A percentile compares a stretch with the other conserved stretches of the same genome.
phyloP scores from a whole-genome alignment of 163 green algal genomes.

The Trebouxiophyceae sp. region DNA sequence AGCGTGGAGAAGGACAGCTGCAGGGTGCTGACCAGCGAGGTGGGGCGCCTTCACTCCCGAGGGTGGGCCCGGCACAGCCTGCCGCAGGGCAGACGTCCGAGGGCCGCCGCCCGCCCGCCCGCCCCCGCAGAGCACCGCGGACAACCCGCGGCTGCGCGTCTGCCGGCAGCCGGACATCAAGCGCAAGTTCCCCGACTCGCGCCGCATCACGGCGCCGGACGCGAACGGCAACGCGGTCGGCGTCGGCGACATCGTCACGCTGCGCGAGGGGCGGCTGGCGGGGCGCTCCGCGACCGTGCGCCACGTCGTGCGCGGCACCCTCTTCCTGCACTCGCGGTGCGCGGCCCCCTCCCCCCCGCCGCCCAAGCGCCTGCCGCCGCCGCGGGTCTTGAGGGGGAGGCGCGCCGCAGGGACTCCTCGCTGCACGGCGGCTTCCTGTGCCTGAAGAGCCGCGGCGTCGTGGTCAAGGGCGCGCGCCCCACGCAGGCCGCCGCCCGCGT shows the following conservation, averaged over 20 bases:
- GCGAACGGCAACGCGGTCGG: slow-evolving; percentile 10
- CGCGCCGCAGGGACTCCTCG: slow-evolving; percentile 31
- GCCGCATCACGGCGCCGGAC: slow-evolving; percentile 26
- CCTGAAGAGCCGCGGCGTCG: slow-evolving; percentile 45
- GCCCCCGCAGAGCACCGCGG: slow-evolving; percentile 39
- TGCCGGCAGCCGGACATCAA: slow-evolving; percentile 79
- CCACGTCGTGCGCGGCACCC: slow-evolving; percentile 65
- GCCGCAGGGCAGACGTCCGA: background rate
- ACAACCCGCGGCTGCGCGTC: slow-evolving; percentile 64
- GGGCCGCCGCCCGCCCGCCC: no score
- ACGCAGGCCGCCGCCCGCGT: background rate
- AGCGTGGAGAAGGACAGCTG: slow-evolving; percentile 53
- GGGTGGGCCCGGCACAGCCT: background rate
- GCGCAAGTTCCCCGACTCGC: slow-evolving; percentile 52
- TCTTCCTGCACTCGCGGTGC: slow-evolving; percentile 77
- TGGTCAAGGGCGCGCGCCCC: slow-evolving; percentile 28
- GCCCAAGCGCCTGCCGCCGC: no score
- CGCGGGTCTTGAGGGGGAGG: no score
- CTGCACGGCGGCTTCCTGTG: slow-evolving; percentile 65
- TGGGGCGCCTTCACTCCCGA: background rate
- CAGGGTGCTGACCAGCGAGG: slow-evolving; percentile 61
- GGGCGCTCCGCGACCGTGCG: slow-evolving; percentile 65
- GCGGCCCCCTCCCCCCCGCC: background rate
- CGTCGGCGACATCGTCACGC: slow-evolving; percentile 41
- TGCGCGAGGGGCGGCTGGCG: slow-evolving; percentile 36